Percentiles rank a stretch among this genome's conserved stretches.
These are phyloP conservation scores for Cladosporium sp. DNA, from an alignment of 2,329 filamentous ascomycete species.

Conservation along the genomic window DNA sequence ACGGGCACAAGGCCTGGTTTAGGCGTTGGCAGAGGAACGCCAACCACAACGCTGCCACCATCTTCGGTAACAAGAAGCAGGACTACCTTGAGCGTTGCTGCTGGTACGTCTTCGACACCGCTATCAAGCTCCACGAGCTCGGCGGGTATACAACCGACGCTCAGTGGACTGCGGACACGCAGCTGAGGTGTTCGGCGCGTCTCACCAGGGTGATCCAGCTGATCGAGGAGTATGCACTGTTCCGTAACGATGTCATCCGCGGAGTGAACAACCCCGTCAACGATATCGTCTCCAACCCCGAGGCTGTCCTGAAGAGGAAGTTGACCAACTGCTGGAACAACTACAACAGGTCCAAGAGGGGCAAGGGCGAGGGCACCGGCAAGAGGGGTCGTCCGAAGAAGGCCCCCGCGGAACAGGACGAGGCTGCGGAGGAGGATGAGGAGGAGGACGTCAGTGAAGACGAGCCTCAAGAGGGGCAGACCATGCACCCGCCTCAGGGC, in stretches of 20 bases:
- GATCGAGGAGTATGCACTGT: background rate
- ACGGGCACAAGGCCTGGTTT: background rate
- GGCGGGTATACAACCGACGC: background rate
- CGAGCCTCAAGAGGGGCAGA: no score
- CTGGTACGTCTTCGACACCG: background rate
- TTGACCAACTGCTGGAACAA: conserved; percentile 6
- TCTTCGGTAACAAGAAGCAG: background rate
- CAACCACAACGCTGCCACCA: background rate
- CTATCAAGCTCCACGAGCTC: conserved; percentile 1
- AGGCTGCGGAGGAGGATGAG: no score
- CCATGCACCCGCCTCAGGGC: no score
- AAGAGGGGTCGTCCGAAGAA: background rate
- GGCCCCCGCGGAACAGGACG: no score
- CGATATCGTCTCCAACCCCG: background rate
- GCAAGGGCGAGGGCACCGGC: background rate
- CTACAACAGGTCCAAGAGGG: background rate
- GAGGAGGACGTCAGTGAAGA: no score
- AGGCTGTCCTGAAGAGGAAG: conserved; percentile 1
- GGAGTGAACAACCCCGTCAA: background rate
- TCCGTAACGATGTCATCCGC: background rate
- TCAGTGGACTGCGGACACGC: background rate
- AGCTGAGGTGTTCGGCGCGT: conserved; percentile 1
- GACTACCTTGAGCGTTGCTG: background rate
- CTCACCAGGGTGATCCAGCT: background rate
- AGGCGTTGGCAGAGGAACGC: background rate